phyloP scores from a whole-genome alignment of 2,329 filamentous ascomycete genomes.

The Emydomyces testavorans region DNA sequence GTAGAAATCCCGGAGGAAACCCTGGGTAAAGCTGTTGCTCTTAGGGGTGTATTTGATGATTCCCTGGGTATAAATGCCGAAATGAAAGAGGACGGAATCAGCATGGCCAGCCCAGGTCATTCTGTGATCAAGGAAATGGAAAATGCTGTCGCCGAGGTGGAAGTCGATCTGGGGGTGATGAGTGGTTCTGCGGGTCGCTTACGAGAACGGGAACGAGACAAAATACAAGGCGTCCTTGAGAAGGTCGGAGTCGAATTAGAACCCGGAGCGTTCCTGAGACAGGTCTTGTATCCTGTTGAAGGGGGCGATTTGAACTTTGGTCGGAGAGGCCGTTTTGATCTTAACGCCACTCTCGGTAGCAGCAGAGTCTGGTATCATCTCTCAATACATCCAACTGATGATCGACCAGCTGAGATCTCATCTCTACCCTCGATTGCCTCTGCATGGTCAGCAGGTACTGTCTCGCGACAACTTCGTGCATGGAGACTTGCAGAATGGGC shows the following conservation, averaged over 20 bases:
- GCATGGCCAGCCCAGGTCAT: slow-evolving; percentile 60
- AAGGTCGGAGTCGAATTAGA: slow-evolving; percentile 76
- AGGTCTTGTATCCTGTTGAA: slow-evolving; percentile 65
- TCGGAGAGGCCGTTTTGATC: slow-evolving; percentile 64
- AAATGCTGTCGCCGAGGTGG: slow-evolving; percentile 63
- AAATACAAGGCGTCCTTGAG: slow-evolving; percentile 70
- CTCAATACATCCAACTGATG: slow-evolving; percentile 81
- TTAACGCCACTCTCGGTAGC: slow-evolving; percentile 61
- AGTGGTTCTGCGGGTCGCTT: slow-evolving; percentile 57
- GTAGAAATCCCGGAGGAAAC: slow-evolving; percentile 71
- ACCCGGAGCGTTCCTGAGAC: slow-evolving; percentile 68
- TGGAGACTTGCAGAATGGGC: slow-evolving; percentile 96
- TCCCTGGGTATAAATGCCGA: slow-evolving; percentile 85
- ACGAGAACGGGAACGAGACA: slow-evolving; percentile 66
- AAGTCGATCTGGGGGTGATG: slow-evolving; percentile 66
- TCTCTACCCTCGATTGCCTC: slow-evolving; percentile 60
- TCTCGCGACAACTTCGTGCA: slow-evolving; percentile 82
- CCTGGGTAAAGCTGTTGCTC: slow-evolving; percentile 74
- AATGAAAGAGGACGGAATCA: slow-evolving; percentile 90
- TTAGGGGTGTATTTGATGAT: slow-evolving; percentile 89
- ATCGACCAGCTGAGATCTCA: slow-evolving; percentile 63
- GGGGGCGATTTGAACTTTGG: slow-evolving; percentile 73
- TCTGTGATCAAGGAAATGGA: slow-evolving; percentile 83
- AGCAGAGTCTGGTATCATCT: slow-evolving; percentile 95
- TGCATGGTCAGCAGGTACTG: slow-evolving; percentile 82